Evolutionary conservation across 2,329 filamentous ascomycete species (phyloP).

Genomic region (Domatiomyces catenatus): DNA sequence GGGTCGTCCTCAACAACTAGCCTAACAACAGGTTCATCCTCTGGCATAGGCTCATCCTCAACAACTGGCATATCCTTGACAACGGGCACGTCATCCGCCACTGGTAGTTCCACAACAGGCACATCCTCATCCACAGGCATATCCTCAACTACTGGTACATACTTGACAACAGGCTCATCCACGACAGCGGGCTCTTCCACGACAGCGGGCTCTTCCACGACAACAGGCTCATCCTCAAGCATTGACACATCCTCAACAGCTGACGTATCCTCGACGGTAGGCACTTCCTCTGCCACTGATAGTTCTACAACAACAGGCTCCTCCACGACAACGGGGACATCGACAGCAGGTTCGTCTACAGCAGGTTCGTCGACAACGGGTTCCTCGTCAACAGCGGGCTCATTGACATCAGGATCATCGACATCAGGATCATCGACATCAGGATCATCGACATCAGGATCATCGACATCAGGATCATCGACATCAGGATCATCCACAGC

Average conservation of each 20-base stretch:
- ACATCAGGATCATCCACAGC: too few species aligned
- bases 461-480: too few species aligned
- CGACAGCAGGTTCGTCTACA: too few species aligned
- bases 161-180: background rate
- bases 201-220: background rate
- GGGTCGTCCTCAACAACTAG: too few species aligned
- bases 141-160: background rate
- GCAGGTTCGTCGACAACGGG: too few species aligned
- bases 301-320: slow-evolving; percentile 1
- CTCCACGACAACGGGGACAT: background rate
- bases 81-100: background rate
- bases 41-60: background rate
- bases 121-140: background rate
- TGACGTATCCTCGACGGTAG: background rate
- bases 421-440: too few species aligned
- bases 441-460: too few species aligned
- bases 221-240: background rate
- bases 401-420: too few species aligned
- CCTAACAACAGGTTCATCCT: too few species aligned
- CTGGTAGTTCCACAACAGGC: too few species aligned
- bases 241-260: background rate
- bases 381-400: too few species aligned
- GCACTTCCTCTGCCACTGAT: background rate
- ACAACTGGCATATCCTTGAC: background rate
- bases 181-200: background rate